Conservation (phyloP, 495 filamentous ascomycete species). For the Neurospora tetrasperma region DNA sequence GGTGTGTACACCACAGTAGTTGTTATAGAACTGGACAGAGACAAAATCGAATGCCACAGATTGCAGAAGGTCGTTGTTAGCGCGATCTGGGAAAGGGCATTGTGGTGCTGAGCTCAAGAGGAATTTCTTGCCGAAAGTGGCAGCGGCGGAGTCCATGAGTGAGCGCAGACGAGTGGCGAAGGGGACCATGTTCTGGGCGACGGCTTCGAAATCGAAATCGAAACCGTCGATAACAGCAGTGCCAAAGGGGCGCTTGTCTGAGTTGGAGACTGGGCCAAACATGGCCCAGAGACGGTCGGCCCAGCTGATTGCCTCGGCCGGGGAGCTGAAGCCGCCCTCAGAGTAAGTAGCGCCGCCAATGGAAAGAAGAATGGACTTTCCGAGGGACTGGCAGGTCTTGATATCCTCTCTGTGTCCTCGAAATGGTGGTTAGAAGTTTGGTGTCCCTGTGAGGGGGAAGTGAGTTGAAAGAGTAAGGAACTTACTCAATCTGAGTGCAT, state of each 20-base stretch:
- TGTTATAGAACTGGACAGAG: constrained; percentile 61
- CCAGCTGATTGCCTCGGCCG: constrained; percentile 40
- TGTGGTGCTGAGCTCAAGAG: constrained; percentile 60
- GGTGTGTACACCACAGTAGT: constrained; percentile 51
- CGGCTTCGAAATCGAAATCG: constrained; percentile 56
- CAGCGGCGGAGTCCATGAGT: constrained; percentile 37
- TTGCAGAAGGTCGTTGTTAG: constrained; percentile 47
- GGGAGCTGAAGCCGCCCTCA: constrained; percentile 49
- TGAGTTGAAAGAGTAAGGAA: not conserved
- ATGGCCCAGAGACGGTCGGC: constrained; percentile 56
- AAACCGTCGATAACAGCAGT: constrained; percentile 58
- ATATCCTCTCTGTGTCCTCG: constrained; percentile 40
- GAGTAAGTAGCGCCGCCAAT: constrained; percentile 55
- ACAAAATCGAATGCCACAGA: constrained; percentile 51
- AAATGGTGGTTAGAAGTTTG: not conserved
- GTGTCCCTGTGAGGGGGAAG: not conserved
- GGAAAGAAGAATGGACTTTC: constrained; percentile 58
- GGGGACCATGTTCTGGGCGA: constrained; percentile 36
- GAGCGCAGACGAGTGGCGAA: constrained; percentile 47
- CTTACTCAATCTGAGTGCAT: constrained; percentile 55
- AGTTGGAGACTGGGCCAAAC: constrained; percentile 43
- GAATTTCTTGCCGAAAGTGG: constrained; percentile 33
- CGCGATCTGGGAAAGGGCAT: constrained; percentile 54
- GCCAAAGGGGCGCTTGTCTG: constrained; percentile 51
- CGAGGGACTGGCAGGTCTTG: constrained; percentile 48